Base-by-base conservation (phyloP, 2,329 filamentous ascomycete species). In the Aureobasidium vineae region DNA sequence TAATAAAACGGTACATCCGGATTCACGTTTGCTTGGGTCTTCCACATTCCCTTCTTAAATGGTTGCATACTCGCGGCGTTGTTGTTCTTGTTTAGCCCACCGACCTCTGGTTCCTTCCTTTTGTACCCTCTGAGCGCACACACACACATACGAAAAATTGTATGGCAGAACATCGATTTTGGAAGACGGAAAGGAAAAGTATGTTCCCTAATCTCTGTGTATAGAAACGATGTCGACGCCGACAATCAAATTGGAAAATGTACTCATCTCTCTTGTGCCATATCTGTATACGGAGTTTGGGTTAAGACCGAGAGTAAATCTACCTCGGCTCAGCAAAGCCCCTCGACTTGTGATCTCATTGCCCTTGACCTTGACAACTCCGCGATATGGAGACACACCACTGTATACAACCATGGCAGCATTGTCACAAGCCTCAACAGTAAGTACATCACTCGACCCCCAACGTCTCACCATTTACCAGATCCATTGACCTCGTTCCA, bases 361-460 rank as follows among this genome's bases (percentile, higher is more conserved):
- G 16, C 8, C 40, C 36, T 19, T 38, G 50, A 28, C 16, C 54
- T 26, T 26, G 50, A 56, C 33, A 31, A 31, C 16, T 47, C 15
- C 2, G 19, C 54, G 33, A 43, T 26, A 59, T 59, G 54, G 16
- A 45, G 19, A 47, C 23, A 41, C 23, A 52, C 10, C 33, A 52
- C 13, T 23, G 53, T 21, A 26, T 13, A 40, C 23, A 54, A 38
- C n/a, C 49, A 69, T 69, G 68, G 68, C 68, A 41, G 67, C 65
- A 26, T 45, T 69, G n/a, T 69, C 68, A 7, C 68, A 67, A 60
- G 66, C 68, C 3, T 69, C 68, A 31, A 45, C 45, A 45, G 68
- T 69, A 45, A 56, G 49, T 61, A 5, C 5, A 11, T 43, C 16
- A n/a, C 11, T 36, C 21, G 5, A 19, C 38, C 4, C 16, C 5